Evolutionary conservation across 2,329 filamentous ascomycete species (phyloP).

Genomic region (Colletotrichum aenigma): DNA sequence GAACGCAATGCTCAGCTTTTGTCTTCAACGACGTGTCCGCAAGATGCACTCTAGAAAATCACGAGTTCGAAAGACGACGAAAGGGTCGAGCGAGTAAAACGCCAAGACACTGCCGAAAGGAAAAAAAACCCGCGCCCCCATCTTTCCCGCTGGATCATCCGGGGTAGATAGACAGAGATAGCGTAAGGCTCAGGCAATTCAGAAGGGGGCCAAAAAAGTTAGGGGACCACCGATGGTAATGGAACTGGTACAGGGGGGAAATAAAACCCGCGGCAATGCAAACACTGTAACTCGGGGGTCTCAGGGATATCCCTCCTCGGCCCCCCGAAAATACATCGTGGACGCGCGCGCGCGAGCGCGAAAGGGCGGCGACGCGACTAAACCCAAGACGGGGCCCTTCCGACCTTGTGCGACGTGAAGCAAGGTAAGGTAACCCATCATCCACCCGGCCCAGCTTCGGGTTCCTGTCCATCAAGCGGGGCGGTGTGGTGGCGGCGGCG

Average conservation of each 20-base stretch:
- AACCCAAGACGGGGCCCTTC: background rate
- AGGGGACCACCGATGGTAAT: background rate
- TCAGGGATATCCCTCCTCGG: background rate
- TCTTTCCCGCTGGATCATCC: background rate
- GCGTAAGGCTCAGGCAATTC: background rate
- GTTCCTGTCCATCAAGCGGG: conserved; percentile 8
- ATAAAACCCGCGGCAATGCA: background rate
- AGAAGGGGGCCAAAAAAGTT: background rate
- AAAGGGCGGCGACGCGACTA: background rate
- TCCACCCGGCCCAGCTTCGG: background rate
- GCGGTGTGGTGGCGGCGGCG: background rate
- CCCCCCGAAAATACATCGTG: background rate
- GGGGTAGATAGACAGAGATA: background rate
- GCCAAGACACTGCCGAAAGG: background rate
- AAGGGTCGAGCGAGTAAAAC: background rate
- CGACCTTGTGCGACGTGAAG: background rate
- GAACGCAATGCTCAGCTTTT: background rate
- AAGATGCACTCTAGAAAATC: background rate
- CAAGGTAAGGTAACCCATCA: background rate
- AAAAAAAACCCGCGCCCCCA: background rate
- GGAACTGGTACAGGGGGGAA: background rate
- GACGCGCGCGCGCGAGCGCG: background rate
- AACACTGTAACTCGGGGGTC: background rate
- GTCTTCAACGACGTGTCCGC: background rate
- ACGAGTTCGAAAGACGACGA: background rate